Conservation (phyloP, 495 filamentous ascomycete genomes). For the Penicillium salamii region DNA sequence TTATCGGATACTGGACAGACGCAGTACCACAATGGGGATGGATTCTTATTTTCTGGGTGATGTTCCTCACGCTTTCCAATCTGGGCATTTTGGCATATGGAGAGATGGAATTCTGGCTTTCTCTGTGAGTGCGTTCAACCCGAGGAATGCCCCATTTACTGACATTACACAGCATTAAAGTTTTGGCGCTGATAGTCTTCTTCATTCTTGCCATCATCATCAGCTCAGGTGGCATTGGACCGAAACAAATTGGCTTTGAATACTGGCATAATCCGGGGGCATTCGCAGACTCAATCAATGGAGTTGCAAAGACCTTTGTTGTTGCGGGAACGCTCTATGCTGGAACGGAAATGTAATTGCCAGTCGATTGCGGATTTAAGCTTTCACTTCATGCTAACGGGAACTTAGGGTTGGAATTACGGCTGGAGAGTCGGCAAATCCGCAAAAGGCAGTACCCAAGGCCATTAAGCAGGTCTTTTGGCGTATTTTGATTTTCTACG, state of each 20-base stretch:
- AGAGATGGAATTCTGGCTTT: conserved; percentile 54
- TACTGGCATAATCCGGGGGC: conserved; percentile 67
- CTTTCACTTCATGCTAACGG: not conserved
- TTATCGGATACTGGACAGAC: conserved; percentile 39
- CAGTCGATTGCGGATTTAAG: not conserved
- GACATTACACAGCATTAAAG: conserved; percentile 33
- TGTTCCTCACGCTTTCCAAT: conserved; percentile 40
- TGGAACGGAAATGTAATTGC: conserved; percentile 61
- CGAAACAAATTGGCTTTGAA: conserved; percentile 56
- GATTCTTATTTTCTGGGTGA: conserved; percentile 64
- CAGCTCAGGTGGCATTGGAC: conserved; percentile 58
- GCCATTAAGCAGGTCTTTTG: conserved; percentile 70
- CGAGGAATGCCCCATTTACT: not conserved
- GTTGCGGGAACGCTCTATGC: conserved; percentile 70
- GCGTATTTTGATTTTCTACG: conserved; percentile 70
- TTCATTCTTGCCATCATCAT: conserved; percentile 66
- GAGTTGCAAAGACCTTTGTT: conserved; percentile 52
- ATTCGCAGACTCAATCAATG: conserved; percentile 65
- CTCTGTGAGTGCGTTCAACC: conserved; percentile 18
- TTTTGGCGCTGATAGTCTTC: conserved; percentile 61
- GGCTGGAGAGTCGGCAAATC: conserved; percentile 64
- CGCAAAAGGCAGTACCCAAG: conserved; percentile 56
- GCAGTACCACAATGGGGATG: conserved; percentile 53
- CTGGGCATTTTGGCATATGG: conserved; percentile 66
- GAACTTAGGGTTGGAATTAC: conserved; percentile 57